These are phyloP conservation scores for Ascochyta fabae DNA, from an alignment of 2,329 filamentous ascomycete genomes.

Conservation along the genomic window DNA sequence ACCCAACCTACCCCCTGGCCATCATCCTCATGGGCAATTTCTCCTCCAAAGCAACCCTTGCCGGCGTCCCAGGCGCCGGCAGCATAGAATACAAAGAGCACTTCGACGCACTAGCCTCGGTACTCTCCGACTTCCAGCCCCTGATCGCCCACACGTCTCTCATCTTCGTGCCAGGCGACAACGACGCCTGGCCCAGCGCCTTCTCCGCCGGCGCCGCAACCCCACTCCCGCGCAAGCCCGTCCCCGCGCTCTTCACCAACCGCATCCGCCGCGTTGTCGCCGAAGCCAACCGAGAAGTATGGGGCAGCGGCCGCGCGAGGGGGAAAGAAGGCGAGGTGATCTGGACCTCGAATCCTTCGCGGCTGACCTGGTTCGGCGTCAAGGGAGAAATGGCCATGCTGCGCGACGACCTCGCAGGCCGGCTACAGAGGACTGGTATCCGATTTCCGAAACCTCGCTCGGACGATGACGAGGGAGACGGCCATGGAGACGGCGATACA, in stretches of 20 bases:
- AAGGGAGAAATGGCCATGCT: slow-evolving; percentile 87
- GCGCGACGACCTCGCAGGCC: slow-evolving; percentile 82
- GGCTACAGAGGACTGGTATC: slow-evolving; percentile 78
- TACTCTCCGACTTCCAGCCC: slow-evolving; percentile 81
- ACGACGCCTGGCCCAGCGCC: slow-evolving; percentile 93
- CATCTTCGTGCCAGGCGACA: slow-evolving; percentile 92
- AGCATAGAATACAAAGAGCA: slow-evolving; percentile 97
- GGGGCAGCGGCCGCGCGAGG: slow-evolving; percentile 53
- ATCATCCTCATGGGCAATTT: slow-evolving; percentile 92
- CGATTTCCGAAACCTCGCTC: slow-evolving; percentile 62
- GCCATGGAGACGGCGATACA: slow-evolving; percentile 1
- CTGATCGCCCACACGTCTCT: slow-evolving; percentile 83
- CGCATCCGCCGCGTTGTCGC: slow-evolving; percentile 82
- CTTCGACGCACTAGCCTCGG: slow-evolving; percentile 84
- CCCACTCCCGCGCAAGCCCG: slow-evolving; percentile 70
- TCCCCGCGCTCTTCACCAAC: slow-evolving; percentile 91
- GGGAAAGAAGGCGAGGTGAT: slow-evolving; percentile 72
- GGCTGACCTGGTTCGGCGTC: slow-evolving; percentile 84
- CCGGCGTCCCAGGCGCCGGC: slow-evolving; percentile 72
- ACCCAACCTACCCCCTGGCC: slow-evolving; percentile 70
- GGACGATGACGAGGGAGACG: neutral
- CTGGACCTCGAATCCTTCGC: slow-evolving; percentile 87
- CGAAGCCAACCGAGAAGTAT: slow-evolving; percentile 73
- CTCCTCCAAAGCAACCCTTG: slow-evolving; percentile 62
- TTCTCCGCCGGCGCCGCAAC: slow-evolving; percentile 78